A percentile compares a stretch with the other conserved stretches of the same genome.
Conservation (phyloP, 768 basidiomycete genomes). For the Russula earlei region DNA sequence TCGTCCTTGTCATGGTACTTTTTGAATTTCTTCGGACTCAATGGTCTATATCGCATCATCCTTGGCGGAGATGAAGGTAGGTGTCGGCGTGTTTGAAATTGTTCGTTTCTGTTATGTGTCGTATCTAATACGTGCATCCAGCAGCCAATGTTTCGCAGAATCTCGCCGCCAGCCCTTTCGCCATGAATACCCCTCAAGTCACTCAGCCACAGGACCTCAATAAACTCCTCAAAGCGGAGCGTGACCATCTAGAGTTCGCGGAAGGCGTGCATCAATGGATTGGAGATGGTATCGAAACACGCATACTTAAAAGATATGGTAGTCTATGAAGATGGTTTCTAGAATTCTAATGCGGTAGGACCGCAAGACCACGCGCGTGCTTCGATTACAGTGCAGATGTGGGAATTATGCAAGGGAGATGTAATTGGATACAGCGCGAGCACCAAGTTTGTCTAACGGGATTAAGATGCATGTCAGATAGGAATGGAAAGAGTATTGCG, state of each 20-base stretch:
- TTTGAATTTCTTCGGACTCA: slow-evolving; percentile 95
- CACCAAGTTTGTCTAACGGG: background rate
- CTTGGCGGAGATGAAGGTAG: slow-evolving; percentile 84
- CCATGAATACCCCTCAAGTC: slow-evolving; percentile 34
- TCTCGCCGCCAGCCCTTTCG: slow-evolving; percentile 64
- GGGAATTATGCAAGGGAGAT: background rate
- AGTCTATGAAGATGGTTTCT: slow-evolving; percentile 34
- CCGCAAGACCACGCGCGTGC: background rate
- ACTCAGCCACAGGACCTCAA: slow-evolving; percentile 72
- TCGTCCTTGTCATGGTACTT: slow-evolving; percentile 99
- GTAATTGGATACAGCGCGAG: background rate
- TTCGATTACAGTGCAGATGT: slow-evolving; percentile 3
- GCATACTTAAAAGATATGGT: slow-evolving; percentile 71
- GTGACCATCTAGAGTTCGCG: slow-evolving; percentile 86
- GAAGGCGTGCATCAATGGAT: slow-evolving; percentile 81
- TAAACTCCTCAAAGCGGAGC: slow-evolving; percentile 86
- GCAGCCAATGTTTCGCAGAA: slow-evolving; percentile 75
- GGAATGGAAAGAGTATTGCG: background rate
- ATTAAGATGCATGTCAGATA: slow-evolving; percentile 2
- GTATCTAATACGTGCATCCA: slow-evolving; percentile 25
- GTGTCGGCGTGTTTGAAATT: slow-evolving; percentile 25
- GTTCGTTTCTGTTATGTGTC: slow-evolving; percentile 7
- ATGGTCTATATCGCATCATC: slow-evolving; percentile 89
- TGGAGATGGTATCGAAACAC: slow-evolving; percentile 69
- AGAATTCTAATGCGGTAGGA: background rate